Base-by-base conservation (phyloP, 768 basidiomycete species). In the Kwoniella europaea region DNA sequence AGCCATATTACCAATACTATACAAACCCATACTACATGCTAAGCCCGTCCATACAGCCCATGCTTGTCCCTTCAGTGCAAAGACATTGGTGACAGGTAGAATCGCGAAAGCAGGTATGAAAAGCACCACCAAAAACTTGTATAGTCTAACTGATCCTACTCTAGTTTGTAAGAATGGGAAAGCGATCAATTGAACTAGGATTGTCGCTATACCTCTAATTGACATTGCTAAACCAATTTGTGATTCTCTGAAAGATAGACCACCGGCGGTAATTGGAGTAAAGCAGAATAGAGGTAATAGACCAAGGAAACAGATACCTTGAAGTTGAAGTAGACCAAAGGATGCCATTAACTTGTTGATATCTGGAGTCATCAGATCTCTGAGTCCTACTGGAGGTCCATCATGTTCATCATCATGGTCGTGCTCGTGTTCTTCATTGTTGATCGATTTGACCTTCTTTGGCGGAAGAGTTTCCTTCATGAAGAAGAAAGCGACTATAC, bases 231-330 rank as follows among this genome's bases (percentile, higher is more conserved):
- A 56, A 20, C 78, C 78, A 62, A 79, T 79, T 12, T 71, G 52
- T 9, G 66, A 57, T 57, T 72, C 74, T 56, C 58, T 55, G 58
- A 79, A 77, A 0, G 71, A 74, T 54, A 79, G 68, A 24, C 78
- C 78, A 46, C 78, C 78, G 22, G 74, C 69, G 10, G 20, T 15
- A 3, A 75, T 67, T 0, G 78, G 76, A 1, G 78, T 79, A 56
- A 79, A 79, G 69, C 78, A 79, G 72, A 76, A 79, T n/a, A 79
- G 67, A 10, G 78, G 78, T 29, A 75, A 61, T 18, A 79, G 55
- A 1, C 67, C 78, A 5, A 57, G 44, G 12, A 75, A 62, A 12
- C 72, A 67, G 9, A 67, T 71, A 15, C 75, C 76, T 43, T 73
- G 67, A 5, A 79, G 69, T 15, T 76, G 73, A 12, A 75, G 68